Conservation (phyloP, 768 basidiomycete genomes). For the Brasilioporus rufonigricans region DNA sequence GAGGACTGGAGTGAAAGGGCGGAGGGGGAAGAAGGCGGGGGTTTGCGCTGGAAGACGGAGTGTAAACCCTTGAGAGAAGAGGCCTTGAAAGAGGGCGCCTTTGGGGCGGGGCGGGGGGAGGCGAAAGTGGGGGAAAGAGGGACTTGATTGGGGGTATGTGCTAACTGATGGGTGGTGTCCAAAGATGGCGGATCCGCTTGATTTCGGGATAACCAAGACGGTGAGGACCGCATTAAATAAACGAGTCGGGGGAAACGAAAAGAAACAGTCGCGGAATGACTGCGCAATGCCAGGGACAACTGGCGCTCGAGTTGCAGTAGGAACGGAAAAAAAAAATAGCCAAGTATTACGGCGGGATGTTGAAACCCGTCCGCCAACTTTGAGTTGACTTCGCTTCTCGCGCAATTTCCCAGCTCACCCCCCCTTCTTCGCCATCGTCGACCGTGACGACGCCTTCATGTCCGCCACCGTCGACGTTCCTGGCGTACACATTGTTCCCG, state of each 20-base stretch:
- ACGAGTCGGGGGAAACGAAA: background rate
- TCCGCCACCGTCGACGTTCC: too few species aligned
- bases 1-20: slow-evolving; percentile 49
- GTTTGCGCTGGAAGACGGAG: slow-evolving; percentile 51
- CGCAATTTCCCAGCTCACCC: too few species aligned
- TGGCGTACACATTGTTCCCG: too few species aligned
- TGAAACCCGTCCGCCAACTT: too few species aligned
- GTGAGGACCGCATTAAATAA: slow-evolving; percentile 34
- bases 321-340: too few species aligned
- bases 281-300: too few species aligned
- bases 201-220: slow-evolving; percentile 40
- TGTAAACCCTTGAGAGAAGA: slow-evolving; percentile 41
- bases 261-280: background rate
- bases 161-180: slow-evolving; percentile 26
- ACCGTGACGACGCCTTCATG: too few species aligned
- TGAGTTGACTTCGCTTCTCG: too few species aligned
- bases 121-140: slow-evolving; percentile 46
- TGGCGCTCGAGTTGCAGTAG: too few species aligned
- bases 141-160: slow-evolving; percentile 8
- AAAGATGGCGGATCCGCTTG: slow-evolving; percentile 36
- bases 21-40: slow-evolving; percentile 43
- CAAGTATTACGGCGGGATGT: too few species aligned
- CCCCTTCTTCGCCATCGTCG: too few species aligned
- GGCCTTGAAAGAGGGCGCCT: slow-evolving; percentile 34
- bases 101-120: slow-evolving; percentile 35